Conservation (phyloP, 306 rosid genomes). For the Heteromeles arbutifolia region DNA sequence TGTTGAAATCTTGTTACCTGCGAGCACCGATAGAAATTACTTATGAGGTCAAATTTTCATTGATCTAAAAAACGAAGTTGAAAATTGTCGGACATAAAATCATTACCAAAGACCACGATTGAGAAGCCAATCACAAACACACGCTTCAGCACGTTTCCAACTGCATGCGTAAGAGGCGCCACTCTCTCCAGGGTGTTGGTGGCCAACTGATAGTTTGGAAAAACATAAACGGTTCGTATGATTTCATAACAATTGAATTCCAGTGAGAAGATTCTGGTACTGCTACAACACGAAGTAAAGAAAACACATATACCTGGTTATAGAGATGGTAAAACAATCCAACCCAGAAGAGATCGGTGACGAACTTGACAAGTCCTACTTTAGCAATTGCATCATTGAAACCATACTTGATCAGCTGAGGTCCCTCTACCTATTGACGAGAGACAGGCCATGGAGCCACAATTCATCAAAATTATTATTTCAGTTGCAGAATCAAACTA, state of each 20-base stretch:
- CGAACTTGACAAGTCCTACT: conserved; percentile 79
- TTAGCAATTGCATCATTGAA: conserved; percentile 78
- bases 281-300: background rate
- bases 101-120: conserved; percentile 66
- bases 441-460: conserved; percentile 5
- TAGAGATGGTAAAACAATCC: conserved; percentile 96
- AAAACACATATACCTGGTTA: conserved; percentile 60
- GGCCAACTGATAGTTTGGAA: conserved; percentile 48
- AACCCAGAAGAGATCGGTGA: conserved; percentile 87
- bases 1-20: conserved; percentile 92
- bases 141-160: conserved; percentile 93
- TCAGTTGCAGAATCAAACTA: background rate
- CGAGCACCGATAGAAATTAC: background rate
- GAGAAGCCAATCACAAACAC: conserved; percentile 96
- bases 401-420: conserved; percentile 65
- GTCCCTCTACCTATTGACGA: conserved; percentile 66
- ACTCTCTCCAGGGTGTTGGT: conserved; percentile 96
- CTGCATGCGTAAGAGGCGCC: conserved; percentile 97
- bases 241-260: background rate
- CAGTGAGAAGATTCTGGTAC: background rate
- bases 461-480: background rate
- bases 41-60: background rate
- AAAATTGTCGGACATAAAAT: background rate
- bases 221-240: background rate
- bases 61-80: background rate